phyloP scores from a whole-genome alignment of 2,329 filamentous ascomycete genomes.

The Cladobotryum protrusum region DNA sequence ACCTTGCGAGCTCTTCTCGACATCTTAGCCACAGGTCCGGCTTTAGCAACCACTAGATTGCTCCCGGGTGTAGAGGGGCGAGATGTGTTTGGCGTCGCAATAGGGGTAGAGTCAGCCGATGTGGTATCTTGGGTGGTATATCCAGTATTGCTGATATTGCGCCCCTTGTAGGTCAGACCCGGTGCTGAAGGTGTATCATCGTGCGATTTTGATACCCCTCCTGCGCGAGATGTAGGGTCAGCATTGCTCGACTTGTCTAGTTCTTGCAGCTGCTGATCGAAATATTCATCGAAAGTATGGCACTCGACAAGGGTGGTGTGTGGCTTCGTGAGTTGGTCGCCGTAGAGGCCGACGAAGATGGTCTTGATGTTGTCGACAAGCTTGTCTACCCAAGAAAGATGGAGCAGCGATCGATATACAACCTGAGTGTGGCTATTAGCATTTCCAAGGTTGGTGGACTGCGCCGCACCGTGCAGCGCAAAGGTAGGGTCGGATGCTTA shows the following conservation, averaged over 20 bases:
- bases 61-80: conserved; percentile 69
- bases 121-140: conserved; percentile 26
- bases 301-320: conserved; percentile 75
- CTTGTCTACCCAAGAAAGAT: conserved; percentile 95
- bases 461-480: neutral
- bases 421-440: conserved; percentile 51
- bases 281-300: conserved; percentile 79
- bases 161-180: conserved; percentile 35
- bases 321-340: conserved; percentile 74
- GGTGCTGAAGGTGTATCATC: conserved; percentile 25
- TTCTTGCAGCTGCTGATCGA: conserved; percentile 85
- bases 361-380: conserved; percentile 91
- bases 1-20: conserved; percentile 72
- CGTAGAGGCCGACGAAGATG: conserved; percentile 86
- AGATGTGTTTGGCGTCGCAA: conserved; percentile 67
- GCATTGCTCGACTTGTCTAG: conserved; percentile 53
- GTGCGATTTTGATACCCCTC: conserved; percentile 24
- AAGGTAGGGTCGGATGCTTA: conserved; percentile 29
- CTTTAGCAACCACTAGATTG: conserved; percentile 63
- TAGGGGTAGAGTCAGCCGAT: conserved; percentile 64
- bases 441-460: conserved; percentile 8
- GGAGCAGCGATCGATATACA: conserved; percentile 91
- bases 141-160: conserved; percentile 26
- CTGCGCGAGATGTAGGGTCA: conserved; percentile 26
- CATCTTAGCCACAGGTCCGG: conserved; percentile 66